Conservation (phyloP, 2,329 filamentous ascomycete genomes). For the Phaeosphaeriaceae sp. region DNA sequence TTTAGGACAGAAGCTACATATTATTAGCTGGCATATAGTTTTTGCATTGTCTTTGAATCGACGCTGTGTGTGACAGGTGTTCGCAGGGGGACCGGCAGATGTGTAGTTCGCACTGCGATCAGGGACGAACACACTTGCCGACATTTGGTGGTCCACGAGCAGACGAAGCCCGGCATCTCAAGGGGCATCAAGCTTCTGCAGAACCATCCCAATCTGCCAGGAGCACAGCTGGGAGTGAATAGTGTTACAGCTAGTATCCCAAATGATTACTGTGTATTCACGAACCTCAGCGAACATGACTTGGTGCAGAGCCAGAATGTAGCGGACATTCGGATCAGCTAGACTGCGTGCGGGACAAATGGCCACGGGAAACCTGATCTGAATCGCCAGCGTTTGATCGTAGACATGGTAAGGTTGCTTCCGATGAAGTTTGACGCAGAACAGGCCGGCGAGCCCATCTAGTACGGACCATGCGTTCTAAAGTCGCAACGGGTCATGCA, state of each 20-base stretch:
- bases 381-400: conserved; percentile 3
- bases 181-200: background rate
- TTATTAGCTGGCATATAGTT: background rate
- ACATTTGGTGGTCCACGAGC: background rate
- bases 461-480: conserved; percentile 4
- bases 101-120: background rate
- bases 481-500: background rate
- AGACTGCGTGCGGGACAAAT: background rate
- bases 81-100: background rate
- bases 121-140: background rate
- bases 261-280: background rate
- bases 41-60: background rate
- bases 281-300: background rate
- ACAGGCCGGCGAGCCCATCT: background rate
- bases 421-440: background rate
- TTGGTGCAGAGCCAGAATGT: background rate
- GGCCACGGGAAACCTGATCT: background rate
- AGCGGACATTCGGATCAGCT: background rate
- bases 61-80: background rate
- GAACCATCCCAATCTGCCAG: background rate
- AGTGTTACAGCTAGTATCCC: background rate
- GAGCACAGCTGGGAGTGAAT: background rate
- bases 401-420: conserved; percentile 1
- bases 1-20: conserved; percentile 11
- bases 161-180: background rate